phyloP scores from a whole-genome alignment of 768 basidiomycete species.

The Hericium erinaceus region DNA sequence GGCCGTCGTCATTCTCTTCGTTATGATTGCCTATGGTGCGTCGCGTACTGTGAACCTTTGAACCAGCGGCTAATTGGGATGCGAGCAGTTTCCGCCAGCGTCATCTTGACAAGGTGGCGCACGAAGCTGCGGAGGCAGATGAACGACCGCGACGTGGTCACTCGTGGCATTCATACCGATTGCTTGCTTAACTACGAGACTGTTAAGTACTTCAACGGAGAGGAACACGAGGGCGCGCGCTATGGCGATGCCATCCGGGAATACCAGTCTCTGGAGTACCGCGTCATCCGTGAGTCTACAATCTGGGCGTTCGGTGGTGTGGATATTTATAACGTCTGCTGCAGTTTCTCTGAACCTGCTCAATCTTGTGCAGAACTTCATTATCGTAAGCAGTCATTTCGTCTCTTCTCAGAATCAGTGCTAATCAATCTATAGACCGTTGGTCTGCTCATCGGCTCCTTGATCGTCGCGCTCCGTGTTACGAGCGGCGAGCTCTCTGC shows the following conservation, averaged over 20 bases:
- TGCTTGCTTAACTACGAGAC: conserved; percentile 76
- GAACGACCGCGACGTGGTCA: conserved; percentile 78
- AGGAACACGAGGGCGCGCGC: conserved; percentile 65
- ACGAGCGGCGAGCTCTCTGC: conserved; percentile 41
- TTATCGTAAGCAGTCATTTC: conserved; percentile 44
- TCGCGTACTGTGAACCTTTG: neutral
- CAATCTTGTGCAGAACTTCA: conserved; percentile 72
- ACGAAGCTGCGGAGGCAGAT: conserved; percentile 68
- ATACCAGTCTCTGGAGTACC: conserved; percentile 68
- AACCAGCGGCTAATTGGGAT: neutral
- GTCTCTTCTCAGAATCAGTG: neutral
- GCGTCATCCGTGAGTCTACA: conserved; percentile 52
- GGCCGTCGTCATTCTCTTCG: conserved; percentile 55
- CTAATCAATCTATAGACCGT: conserved; percentile 36
- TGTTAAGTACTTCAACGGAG: conserved; percentile 85
- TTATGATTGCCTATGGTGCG: conserved; percentile 68
- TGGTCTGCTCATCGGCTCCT: conserved; percentile 73
- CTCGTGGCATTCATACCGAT: conserved; percentile 78
- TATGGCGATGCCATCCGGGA: conserved; percentile 62
- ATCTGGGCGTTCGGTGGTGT: neutral
- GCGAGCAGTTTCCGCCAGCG: conserved; percentile 35
- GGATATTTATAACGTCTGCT: neutral
- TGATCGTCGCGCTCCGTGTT: conserved; percentile 69
- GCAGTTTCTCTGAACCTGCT: conserved; percentile 64
- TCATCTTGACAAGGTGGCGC: conserved; percentile 60